Base-by-base conservation (phyloP, 768 basidiomycete genomes). In the Xanthoconium stramineum region DNA sequence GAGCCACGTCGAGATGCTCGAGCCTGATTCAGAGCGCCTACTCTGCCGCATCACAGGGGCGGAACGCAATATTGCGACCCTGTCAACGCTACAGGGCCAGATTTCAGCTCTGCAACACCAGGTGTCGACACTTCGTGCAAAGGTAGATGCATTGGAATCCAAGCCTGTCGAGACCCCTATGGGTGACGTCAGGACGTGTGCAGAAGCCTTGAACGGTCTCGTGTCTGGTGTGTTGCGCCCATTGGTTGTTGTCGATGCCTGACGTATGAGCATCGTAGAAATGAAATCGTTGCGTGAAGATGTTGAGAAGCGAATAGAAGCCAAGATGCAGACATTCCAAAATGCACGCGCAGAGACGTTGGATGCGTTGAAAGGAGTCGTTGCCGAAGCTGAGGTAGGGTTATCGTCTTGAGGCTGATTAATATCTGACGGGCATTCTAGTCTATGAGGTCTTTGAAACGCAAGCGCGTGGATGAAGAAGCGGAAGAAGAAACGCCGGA, bases 391-490 rank as follows among this genome's bases (percentile, higher is more conserved):
- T 4, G 70, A 74, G 54, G 72, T 69, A 2, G 14, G 60, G 54
- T n/a, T 28, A n/a, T 54, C 58, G 65, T 55, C 54, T 51, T 56
- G 47, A 49, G 39, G 44, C 20, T 43, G 48, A 11, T 62, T 65
- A 61, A 38, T 64, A 46, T 57, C 60, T 65, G 64, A 67, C 67
- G 73, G 59, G 9, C 53, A 58, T 53, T 48, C 8, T 19, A 69
- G 67, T 61, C 57, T 64, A 20, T 71, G 58, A 69, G 69, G 57
- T 77, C 80, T 50, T 72, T 78, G 71, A 89, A 89, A 73, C 83
- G 87, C 57, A 89, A 88, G 72, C 85, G 85, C 47, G 61, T 55
- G 39, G 77, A 78, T 42, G 76, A 75, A 59, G 77, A 75, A 38
- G 74, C 63, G 2, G 57, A 54, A 1, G 52, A 63, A 50, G 58